These are phyloP conservation scores for Monascus purpureus DNA, from an alignment of 495 filamentous ascomycete genomes.

Conservation along the genomic window DNA sequence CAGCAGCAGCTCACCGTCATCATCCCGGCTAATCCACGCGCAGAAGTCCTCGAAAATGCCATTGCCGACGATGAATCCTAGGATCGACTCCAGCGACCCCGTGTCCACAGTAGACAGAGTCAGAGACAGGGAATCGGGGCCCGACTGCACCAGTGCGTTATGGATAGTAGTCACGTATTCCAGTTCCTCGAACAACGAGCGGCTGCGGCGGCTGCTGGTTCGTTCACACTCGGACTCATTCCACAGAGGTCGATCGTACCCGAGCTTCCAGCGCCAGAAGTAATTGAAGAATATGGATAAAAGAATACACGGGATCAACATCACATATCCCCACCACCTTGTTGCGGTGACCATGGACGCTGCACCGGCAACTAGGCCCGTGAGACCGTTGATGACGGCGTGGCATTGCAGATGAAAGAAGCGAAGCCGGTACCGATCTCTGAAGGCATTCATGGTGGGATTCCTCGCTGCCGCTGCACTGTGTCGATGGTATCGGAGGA, in stretches of 20 bases:
- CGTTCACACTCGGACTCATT: conserved; percentile 4
- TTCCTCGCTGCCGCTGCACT: conserved; percentile 6
- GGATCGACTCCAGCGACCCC: conserved; percentile 15
- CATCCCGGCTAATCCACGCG: conserved; percentile 16
- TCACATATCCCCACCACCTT: conserved; percentile 35
- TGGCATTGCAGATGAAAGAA: conserved; percentile 26
- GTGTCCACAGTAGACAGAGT: conserved; percentile 7
- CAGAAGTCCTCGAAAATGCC: conserved; percentile 27
- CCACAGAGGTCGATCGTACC: conserved; percentile 28
- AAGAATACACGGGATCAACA: conserved; percentile 34
- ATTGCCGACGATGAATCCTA: conserved; percentile 21
- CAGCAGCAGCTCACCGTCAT: conserved; percentile 7
- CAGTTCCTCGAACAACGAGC: conserved; percentile 15
- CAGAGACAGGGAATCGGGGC: conserved; percentile 1
- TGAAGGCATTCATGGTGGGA: conserved; percentile 7
- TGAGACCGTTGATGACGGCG: conserved; percentile 22
- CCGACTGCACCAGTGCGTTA: conserved; percentile 6
- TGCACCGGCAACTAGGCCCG: conserved; percentile 33
- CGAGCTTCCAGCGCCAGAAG: conserved; percentile 30
- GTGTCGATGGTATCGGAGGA: conserved; percentile 20
- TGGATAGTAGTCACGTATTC: conserved; percentile 16
- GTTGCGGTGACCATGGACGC: conserved; percentile 35
- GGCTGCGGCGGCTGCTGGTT: conserved; percentile 5
- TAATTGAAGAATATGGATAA: conserved; percentile 26
- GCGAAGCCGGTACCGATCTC: conserved; percentile 16